phyloP scores from a whole-genome alignment of 352 stramenopile species.

The Globisporangium takayamanum region DNA sequence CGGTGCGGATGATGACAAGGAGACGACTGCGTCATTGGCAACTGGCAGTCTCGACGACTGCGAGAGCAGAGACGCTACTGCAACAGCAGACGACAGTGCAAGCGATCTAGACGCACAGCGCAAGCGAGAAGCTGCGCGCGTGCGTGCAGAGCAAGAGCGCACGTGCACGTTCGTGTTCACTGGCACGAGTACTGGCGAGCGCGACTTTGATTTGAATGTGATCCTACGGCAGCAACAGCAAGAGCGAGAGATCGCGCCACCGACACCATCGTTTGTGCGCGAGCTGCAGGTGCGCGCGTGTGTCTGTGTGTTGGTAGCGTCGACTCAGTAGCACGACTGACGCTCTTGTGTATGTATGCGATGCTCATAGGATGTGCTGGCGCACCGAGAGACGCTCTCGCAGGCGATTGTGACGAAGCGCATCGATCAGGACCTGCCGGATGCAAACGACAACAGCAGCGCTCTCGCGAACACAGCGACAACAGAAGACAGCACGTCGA shows the following conservation, averaged over 20 bases:
- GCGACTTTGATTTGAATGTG: constrained; percentile 48
- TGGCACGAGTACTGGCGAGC: constrained; percentile 65
- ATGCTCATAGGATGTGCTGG: no score
- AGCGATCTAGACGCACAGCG: constrained; percentile 9
- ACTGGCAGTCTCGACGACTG: background rate
- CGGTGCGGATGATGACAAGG: background rate
- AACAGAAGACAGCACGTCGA: no score
- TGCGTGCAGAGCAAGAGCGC: background rate
- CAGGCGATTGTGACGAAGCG: no score
- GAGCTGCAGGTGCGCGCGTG: constrained; percentile 26
- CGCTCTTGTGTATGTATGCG: no score
- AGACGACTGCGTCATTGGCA: background rate
- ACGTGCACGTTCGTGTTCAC: constrained; percentile 50
- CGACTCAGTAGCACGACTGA: background rate
- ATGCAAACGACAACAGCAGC: no score
- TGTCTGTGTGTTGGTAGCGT: background rate
- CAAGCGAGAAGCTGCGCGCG: background rate
- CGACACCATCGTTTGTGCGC: constrained; percentile 32
- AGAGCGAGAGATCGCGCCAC: constrained; percentile 6
- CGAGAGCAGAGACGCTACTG: background rate
- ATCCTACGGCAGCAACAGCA: constrained; percentile 34
- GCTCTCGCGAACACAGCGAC: no score
- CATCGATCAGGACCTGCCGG: no score
- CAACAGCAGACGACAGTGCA: constrained; percentile 4
- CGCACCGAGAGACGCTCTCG: no score